Base-by-base conservation (phyloP, 352 stramenopile genomes). In the Halophytophthora batemanensis region DNA sequence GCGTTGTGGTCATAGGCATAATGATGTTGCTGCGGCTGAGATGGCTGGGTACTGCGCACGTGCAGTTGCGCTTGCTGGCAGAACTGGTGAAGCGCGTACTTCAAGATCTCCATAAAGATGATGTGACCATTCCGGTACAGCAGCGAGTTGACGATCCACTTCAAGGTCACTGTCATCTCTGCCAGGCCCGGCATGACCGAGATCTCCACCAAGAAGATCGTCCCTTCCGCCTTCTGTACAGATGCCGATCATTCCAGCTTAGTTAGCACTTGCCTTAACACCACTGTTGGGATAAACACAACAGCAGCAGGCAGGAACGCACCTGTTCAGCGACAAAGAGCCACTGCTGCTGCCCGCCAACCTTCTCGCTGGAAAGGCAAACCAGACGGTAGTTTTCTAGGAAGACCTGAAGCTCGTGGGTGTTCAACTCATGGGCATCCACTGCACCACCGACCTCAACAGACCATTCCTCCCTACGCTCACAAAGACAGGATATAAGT, bases 71-170 rank as follows among this genome's bases (percentile, higher is more conserved):
- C 56, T 37, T 78, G 65, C 19, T 61, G 52, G n/a, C 76, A 74
- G 57, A 90, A 91, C 28, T 82, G 74, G 38, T 77, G 45, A 2
- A 92, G 64, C 19, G 73, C 74, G 45, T 79, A 77, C 64, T 92
- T 86, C 46, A 93, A 71, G 23, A 95, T 77, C 51, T 92, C 65
- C 57, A 90, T 87, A 44, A 93, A 88, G 23, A 86, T 69, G 42
- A 86, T 45, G 54, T 95, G 85, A 6, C 79, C 82, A 53, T 93
- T 92, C 59, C 86, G 80, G 56, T 93, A 93, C 31, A 93, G 56
- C 43, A 95, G 44, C 35, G 81, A 91, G 50, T 90, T 89, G 39
- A 93, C 82, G 63, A 95, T 89, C 79, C 85, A 93, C 65, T 95
- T 95, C 40, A 93, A 67, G 15, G 85, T 93, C 41, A 90, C 77